A percentile compares a stretch with the other conserved stretches of the same genome.
Conservation (phyloP, 139 green algal species). For the Gonium pectorale region DNA sequence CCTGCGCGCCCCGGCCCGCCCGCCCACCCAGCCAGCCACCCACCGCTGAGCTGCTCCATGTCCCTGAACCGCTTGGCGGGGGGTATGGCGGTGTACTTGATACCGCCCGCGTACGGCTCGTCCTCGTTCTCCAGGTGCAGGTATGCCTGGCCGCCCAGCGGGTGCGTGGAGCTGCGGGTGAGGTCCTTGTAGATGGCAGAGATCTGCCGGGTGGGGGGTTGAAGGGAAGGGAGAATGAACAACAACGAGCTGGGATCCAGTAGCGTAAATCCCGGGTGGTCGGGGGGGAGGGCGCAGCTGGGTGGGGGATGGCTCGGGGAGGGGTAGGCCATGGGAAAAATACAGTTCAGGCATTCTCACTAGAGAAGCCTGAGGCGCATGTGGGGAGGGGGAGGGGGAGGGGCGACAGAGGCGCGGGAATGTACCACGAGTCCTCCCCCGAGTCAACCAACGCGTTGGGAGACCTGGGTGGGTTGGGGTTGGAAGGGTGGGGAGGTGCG, state of each 20-base stretch:
- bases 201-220: conserved; percentile 65
- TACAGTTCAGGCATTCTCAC: too few relatives aligned
- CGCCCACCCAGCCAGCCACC: neutral
- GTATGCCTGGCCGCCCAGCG: conserved; percentile 87
- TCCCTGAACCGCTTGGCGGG: conserved; percentile 97
- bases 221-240: neutral
- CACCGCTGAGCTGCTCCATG: conserved; percentile 97
- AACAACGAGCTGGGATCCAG: neutral
- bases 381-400: too few relatives aligned
- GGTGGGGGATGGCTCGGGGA: too few relatives aligned
- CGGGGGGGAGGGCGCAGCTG: too few relatives aligned
- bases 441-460: too few relatives aligned
- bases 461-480: too few relatives aligned
- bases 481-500: too few relatives aligned
- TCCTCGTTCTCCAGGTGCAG: conserved; percentile 88
- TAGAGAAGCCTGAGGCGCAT: too few relatives aligned
- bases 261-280: too few relatives aligned
- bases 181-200: conserved; percentile 95
- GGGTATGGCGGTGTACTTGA: conserved; percentile 97
- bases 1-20: neutral
- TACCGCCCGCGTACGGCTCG: conserved; percentile 88
- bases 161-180: conserved; percentile 80
- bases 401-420: too few relatives aligned
- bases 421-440: too few relatives aligned
- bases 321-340: too few relatives aligned